Evolutionary conservation across 1,139 yeast genomes (phyloP).

Genomic region (Scheffersomyces cryptocercus): DNA sequence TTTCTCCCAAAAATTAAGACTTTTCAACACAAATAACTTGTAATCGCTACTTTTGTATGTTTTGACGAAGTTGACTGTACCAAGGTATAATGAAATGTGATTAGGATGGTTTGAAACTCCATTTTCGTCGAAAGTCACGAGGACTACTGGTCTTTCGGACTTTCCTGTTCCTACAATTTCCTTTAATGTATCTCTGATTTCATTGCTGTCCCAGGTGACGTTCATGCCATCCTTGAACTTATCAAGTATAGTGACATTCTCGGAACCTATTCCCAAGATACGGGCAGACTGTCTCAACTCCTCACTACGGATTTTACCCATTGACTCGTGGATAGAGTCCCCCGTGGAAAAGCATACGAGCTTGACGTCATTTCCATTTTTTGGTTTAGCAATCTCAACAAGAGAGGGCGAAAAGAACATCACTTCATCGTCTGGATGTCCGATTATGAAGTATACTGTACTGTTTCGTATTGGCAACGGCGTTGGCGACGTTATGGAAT

Average conservation of each 20-base stretch:
- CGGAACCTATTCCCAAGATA: constrained; percentile 53
- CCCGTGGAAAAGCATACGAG: constrained; percentile 80
- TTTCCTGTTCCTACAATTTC: constrained; percentile 15
- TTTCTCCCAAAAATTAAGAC: constrained; percentile 50
- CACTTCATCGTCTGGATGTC: constrained; percentile 98
- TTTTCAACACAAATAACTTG: constrained; percentile 39
- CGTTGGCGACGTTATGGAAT: constrained; percentile 38
- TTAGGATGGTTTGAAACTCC: constrained; percentile 91
- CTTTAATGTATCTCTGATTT: constrained; percentile 34
- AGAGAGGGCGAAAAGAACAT: constrained; percentile 94
- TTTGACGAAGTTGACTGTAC: constrained; percentile 42
- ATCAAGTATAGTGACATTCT: constrained; percentile 48
- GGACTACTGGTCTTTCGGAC: constrained; percentile 29
- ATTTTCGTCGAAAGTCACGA: constrained; percentile 76
- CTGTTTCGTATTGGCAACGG: constrained; percentile 36
- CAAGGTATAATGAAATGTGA: constrained; percentile 68
- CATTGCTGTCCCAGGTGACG: constrained; percentile 59
- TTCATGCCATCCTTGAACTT: constrained; percentile 72
- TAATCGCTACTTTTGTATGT: constrained; percentile 7
- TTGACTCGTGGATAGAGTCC: constrained; percentile 59
- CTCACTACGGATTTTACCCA: constrained; percentile 59
- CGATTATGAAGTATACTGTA: constrained; percentile 59
- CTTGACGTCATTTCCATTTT: constrained; percentile 52
- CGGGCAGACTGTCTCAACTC: constrained; percentile 64
- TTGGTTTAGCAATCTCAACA: constrained; percentile 49